Evolutionary conservation across 306 rosid genomes (phyloP), one percentile per base, ranked within the genome.

Genomic region (Gleditsia sinensis): DNA sequence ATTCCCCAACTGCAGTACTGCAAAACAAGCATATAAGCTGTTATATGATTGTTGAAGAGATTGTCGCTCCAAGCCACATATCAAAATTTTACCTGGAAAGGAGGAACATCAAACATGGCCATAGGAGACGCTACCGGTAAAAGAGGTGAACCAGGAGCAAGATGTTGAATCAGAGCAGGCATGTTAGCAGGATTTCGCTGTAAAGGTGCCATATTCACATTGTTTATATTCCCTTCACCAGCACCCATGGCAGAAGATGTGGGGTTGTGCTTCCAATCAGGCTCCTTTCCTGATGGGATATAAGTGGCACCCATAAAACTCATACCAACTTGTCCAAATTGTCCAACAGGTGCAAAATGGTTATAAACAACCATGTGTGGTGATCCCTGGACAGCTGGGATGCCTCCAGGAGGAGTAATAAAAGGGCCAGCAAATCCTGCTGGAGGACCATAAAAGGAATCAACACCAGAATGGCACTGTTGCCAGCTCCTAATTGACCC

Each of bases 311-410:
- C 98, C 98, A 94, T 91, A 91, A 94, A 94, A 86, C 98, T 91
- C 90, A 94, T 76, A 33, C 98, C 98, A 57, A 91, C 97, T 79
- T 94, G 98, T 67, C 98, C 98, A 85, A 79, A 94, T 77, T 94
- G 98, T 64, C 97, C 96, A 39, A 94, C 96, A 59, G 98, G 98
- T 32, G 98, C 91, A 78, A 94, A 94, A 83, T 94, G 98, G 78
- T 91, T 94, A 83, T 94, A 94, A 43, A 94, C 98, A 83, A 91
- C 94, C 98, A 94, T 91, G 86, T 94, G 98, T 1, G 97, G 96
- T 0, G 98, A 93, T 45, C 96, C 98, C 79, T 91, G 98, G 80
- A 94, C 94, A 46, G 92, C 97, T 21, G 97, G 91, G 79, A 93
- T 93, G 78, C 94, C 96, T 58, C 96, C 96, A 7, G 97, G 86